A percentile compares a stretch with the other conserved stretches of the same genome.
phyloP scores from a whole-genome alignment of 2,329 filamentous ascomycete species.

The Cladorrhinum sp. region DNA sequence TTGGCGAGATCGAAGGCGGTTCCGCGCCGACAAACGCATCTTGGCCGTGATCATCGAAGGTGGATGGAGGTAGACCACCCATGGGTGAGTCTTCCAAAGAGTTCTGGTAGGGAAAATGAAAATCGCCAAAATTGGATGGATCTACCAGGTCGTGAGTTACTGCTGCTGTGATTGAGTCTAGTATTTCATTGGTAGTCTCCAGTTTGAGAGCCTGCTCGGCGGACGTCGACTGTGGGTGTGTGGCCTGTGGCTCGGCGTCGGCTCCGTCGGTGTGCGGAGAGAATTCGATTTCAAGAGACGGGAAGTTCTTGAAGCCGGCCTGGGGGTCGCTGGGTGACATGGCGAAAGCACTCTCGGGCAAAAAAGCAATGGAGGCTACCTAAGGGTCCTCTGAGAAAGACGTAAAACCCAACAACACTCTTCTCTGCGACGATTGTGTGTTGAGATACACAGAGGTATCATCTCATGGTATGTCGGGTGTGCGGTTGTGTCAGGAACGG shows the following conservation, averaged over 20 bases:
- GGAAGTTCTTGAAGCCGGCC: conserved; percentile 34
- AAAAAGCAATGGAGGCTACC: background rate
- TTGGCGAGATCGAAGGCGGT: conserved; percentile 35
- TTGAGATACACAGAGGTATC: conserved; percentile 8
- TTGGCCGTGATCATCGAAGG: conserved; percentile 33
- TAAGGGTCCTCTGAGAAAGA: background rate
- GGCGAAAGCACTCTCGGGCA: conserved; percentile 24
- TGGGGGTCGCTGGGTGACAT: conserved; percentile 40
- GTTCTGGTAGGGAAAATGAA: conserved; percentile 49
- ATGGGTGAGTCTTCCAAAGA: conserved; percentile 43
- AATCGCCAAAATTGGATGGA: conserved; percentile 50
- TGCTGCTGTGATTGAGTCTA: conserved; percentile 31
- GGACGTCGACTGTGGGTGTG: conserved; percentile 31
- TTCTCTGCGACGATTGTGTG: background rate
- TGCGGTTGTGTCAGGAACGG: background rate
- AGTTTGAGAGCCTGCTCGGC: conserved; percentile 38
- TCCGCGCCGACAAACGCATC: conserved; percentile 34
- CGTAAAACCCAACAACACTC: background rate
- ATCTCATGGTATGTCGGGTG: conserved; percentile 19
- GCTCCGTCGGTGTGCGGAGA: conserved; percentile 33
- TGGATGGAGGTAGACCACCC: conserved; percentile 36
- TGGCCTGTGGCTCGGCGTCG: conserved; percentile 32
- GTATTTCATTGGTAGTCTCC: conserved; percentile 34
- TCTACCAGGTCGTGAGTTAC: conserved; percentile 40
- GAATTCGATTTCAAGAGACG: conserved; percentile 35